Base-by-base conservation (phyloP, 345 rosid genomes). In the Conringia planisiliqua region DNA sequence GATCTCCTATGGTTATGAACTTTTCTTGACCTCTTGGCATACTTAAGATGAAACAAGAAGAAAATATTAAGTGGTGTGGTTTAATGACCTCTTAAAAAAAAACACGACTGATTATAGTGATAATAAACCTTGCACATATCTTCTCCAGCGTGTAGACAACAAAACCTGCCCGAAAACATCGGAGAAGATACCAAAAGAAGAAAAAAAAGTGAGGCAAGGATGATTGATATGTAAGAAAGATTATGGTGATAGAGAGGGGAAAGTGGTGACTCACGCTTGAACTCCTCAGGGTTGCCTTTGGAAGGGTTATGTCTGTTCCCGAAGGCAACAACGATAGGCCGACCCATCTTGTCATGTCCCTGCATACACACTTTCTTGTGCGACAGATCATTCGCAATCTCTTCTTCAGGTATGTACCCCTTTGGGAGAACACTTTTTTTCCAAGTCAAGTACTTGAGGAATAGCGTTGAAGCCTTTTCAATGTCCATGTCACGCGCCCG, bases 401-500 rank as follows among this genome's bases (percentile, higher is more conserved):
- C 89, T 0, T 90, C 73, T 42, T 76, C 82, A 11, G 85, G 69
- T 70, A 94, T 78, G 62, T 16, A 71, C 54, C 90, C 97, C 42
- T 84, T 85, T 4, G 96, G 96, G 4, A 91, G 18, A 40, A 79
- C 76, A 16, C 77, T 74, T 76, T 66, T 80, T 70, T 74, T 90
- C 98, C 97, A 94, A 76, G 83, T 83, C 11, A 91, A 71, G 72
- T 84, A 91, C 85, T 90, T 89, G 1, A 90, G 81, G 44, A 94
- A 87, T 44, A 90, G 33, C 70, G 80, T 76, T 4, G 92, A 86
- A 43, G 97, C 97, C 79, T 88, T 94, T 80, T 94, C 96, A 18
- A 94, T 82, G 72, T 94, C 98, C 0, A 85, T 78, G 66, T 94
- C 95, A 16, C 97, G 89, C 65, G 98, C 98, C 22, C 93, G 77